Percentiles rank a stretch among this genome's conserved stretches.
phyloP scores from a whole-genome alignment of 768 basidiomycete species.

The Saitozyma podzolica region DNA sequence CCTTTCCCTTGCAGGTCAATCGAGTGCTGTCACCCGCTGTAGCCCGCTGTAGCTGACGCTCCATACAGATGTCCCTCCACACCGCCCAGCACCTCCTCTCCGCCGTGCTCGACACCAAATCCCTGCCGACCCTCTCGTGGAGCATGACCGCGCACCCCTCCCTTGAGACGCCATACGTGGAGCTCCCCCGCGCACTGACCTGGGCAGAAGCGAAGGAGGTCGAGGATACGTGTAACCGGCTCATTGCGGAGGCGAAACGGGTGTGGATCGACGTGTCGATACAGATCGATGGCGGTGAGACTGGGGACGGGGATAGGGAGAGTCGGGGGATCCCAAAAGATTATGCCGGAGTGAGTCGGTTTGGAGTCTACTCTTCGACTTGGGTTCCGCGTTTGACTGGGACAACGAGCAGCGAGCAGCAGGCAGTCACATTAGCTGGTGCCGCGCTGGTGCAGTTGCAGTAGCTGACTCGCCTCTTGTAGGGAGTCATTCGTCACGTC shows the following conservation, averaged over 20 bases:
- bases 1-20: neutral
- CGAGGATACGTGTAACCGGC: conserved; percentile 39
- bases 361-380: neutral
- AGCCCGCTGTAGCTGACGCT: neutral
- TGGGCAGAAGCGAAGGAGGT: conserved; percentile 39
- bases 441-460: neutral
- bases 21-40: neutral
- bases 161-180: conserved; percentile 47
- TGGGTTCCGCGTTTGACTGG: neutral
- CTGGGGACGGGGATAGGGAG: conserved; percentile 33
- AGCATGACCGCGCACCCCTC: conserved; percentile 45
- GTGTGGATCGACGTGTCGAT: conserved; percentile 50
- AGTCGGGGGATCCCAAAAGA: conserved; percentile 48
- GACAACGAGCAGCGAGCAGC: neutral
- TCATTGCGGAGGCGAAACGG: conserved; percentile 33
- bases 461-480: neutral
- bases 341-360: conserved; percentile 45
- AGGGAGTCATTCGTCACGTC: conserved; percentile 69
- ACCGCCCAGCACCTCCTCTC: conserved; percentile 52
- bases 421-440: neutral
- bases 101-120: conserved; percentile 40
- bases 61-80: conserved; percentile 45
- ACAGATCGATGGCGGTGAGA: conserved; percentile 23
- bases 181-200: conserved; percentile 42
- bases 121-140: conserved; percentile 48